Base-by-base conservation (phyloP, 306 rosid genomes). In the Dalbergia oliveri region DNA sequence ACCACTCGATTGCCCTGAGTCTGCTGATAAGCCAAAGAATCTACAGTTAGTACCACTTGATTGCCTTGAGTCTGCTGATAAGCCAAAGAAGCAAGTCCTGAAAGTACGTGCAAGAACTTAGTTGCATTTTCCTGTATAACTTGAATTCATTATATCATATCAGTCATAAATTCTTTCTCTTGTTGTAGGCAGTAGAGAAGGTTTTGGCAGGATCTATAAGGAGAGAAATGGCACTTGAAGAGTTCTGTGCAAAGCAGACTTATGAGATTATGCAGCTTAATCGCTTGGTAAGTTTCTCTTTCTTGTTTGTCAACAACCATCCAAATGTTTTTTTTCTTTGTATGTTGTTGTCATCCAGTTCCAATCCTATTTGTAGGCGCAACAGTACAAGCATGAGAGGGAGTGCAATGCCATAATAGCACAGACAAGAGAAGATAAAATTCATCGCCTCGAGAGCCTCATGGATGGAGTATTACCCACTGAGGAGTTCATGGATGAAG, bases 201-300 rank as follows among this genome's bases (percentile, higher is more conserved):
- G 97, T 93, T 81, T 90, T 96, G 87, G 98, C 98, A 8, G 99
- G 90, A 68, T 91, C 99, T 63, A 90, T 93, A 75, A 89, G 99
- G 88, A 90, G 99, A 89, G 99, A 96, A 85, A 89, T 96, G 99
- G 99, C 97, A 43, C 90, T 96, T 67, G 98, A 91, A 84, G 97
- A 93, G 64, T 75, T 90, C 80, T 93, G 97, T 91, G 87, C 93
- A 85, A 96, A 86, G 86, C 94, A 91, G 86, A 87, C 78, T 81
- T 85, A 80, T 70, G 97, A 96, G 87, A 90, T 96, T 78, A 69
- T 77, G 86, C 97, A 91, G 87, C 97, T 96, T 51, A 91, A 96
- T 68, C 97, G 97, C 84, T 89, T 96, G 98, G 99, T 96, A 76
- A 74, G 82, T 64, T 77, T 84, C 86, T 82, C 54, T 50, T 19